phyloP scores from a whole-genome alignment of 108 stramenopile species.

The Epithemia pelagica region DNA sequence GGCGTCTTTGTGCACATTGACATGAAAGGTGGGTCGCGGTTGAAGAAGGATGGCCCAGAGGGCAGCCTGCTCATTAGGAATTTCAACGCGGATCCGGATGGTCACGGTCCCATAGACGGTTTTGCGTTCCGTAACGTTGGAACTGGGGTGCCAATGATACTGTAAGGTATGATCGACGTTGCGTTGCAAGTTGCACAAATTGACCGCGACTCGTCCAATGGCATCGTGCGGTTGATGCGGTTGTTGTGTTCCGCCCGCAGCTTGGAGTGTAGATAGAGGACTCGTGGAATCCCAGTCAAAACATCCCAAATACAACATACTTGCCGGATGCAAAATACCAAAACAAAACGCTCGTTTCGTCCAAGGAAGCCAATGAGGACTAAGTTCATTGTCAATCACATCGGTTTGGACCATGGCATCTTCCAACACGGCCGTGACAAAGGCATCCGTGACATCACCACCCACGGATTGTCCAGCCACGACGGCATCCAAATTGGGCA shows the following conservation, averaged over 20 bases:
- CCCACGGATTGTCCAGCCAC: constrained; percentile 7
- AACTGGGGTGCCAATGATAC: constrained; percentile 41
- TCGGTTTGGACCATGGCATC: constrained; percentile 67
- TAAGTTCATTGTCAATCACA: constrained; percentile 61
- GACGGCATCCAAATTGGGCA: constrained; percentile 66
- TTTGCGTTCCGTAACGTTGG: constrained; percentile 21
- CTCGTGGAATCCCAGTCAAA: constrained; percentile 59
- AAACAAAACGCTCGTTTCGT: constrained; percentile 67
- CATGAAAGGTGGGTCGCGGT: constrained; percentile 47
- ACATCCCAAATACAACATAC: constrained; percentile 53
- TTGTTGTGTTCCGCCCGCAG: constrained; percentile 17
- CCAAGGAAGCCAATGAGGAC: constrained; percentile 77
- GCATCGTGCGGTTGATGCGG: constrained; percentile 51
- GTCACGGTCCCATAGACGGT: constrained; percentile 25
- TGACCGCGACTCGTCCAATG: constrained; percentile 68
- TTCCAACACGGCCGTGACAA: constrained; percentile 64
- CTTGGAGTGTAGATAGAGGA: constrained; percentile 12
- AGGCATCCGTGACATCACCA: constrained; percentile 33
- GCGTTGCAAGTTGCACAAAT: constrained; percentile 51
- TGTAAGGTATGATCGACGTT: constrained; percentile 53
- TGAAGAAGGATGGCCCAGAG: constrained; percentile 35
- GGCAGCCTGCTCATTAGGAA: constrained; percentile 45
- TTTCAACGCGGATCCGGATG: constrained; percentile 47
- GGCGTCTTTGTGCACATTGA: constrained; percentile 50
- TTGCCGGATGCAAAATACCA: constrained; percentile 58